A percentile compares a stretch with the other conserved stretches of the same genome.
These are phyloP conservation scores for Ceratocystis lukuohia DNA, from an alignment of 2,329 filamentous ascomycete genomes.

Conservation along the genomic window DNA sequence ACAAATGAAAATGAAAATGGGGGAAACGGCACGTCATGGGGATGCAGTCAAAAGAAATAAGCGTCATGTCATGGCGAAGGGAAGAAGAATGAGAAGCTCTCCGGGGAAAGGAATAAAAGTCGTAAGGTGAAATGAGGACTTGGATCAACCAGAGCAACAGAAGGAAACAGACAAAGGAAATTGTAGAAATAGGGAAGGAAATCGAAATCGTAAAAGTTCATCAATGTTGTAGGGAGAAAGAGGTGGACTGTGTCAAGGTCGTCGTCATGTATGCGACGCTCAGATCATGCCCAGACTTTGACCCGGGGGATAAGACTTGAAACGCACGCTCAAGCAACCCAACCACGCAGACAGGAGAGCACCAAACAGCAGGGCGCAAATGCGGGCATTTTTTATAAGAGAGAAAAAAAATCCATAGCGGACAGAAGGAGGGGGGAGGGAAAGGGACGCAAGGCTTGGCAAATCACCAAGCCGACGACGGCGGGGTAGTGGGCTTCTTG, in stretches of 20 bases:
- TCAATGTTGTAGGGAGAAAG: neutral
- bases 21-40: constrained; percentile 10
- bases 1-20: constrained; percentile 2
- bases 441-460: neutral
- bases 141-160: neutral
- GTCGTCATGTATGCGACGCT: neutral
- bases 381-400: neutral
- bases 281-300: neutral
- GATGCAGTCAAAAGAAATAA: neutral
- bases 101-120: neutral
- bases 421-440: too few relatives aligned
- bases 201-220: constrained; percentile 3
- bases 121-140: neutral
- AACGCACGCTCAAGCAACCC: neutral
- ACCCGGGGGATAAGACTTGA: neutral
- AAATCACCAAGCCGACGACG: neutral
- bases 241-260: neutral
- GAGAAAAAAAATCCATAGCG: too few relatives aligned
- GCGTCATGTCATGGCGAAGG: neutral
- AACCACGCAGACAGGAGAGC: neutral
- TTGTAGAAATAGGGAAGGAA: neutral
- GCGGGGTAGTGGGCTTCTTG: constrained; percentile 7
- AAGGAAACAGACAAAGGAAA: neutral
- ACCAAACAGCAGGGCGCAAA: neutral
- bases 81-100: neutral